Base-by-base conservation (phyloP, 495 filamentous ascomycete species). In the Podospora didyma region DNA sequence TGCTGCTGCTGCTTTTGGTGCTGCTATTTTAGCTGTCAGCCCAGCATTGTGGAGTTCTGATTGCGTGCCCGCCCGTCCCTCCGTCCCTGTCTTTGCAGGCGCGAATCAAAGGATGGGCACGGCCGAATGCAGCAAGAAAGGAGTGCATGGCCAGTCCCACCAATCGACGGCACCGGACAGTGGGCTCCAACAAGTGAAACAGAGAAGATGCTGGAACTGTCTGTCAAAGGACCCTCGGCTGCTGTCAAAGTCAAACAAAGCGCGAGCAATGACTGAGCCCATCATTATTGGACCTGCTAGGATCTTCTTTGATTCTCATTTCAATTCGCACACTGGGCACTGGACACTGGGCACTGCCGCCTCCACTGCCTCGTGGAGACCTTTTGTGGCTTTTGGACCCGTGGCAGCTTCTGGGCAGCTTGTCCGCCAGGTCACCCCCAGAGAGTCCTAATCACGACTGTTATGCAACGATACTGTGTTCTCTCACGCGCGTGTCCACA, bases 101-200 rank as follows among this genome's bases (percentile, higher is more conserved):
- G 56, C 56, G 56, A 59, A 56, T 57, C 39, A 42, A 37, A 53
- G 34, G 26, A 31, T 4, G 26, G 53, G 26, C n/a, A n/a, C 28
- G 51, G 53, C 48, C 44, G 47, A 46, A 63, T 63, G 63, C 63
- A 59, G 56, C 47, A n/a, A 49, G 56, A 57, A 54, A 66, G 60
- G 57, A 66, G 63, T 66, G 63, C 63, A 66, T 62, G 49, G 53
- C 44, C 21, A 54, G 2, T 39, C 24, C 51, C 45, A 23, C 62
- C 59, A 61, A 62, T 62, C 19, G 21, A 51, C 41, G 58, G 31
- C 11, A 46, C 14, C 35, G 46, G 48, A 56, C 47, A 34, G 44
- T 23, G 28, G 26, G 48, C 37, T 22, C 39, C 44, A 35, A 51
- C 50, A 61, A 42, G 63, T 63, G 63, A 66, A 66, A 63, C 63